A percentile compares a stretch with the other conserved stretches of the same genome.
These are phyloP conservation scores for Malassezia yamatoensis DNA, from an alignment of 1,284 basidiomycete genomes.

Conservation along the genomic window DNA sequence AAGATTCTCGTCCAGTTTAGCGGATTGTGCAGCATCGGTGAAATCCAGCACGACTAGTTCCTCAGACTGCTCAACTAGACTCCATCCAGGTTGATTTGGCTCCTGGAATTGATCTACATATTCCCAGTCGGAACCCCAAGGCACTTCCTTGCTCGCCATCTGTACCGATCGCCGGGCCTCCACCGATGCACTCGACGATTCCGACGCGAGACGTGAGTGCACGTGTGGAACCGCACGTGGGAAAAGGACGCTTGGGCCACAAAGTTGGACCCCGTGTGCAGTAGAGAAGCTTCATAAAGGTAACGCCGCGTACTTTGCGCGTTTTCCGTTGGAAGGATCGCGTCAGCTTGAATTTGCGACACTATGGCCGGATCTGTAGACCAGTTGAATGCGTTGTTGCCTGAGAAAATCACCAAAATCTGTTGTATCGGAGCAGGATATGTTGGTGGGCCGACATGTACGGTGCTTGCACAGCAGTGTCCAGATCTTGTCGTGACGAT, in stretches of 20 bases:
- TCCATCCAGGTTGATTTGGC: slow-evolving; percentile 4
- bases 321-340: neutral
- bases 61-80: slow-evolving; percentile 6
- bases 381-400: neutral
- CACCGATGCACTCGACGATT: too few relatives aligned
- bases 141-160: too few relatives aligned
- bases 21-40: neutral
- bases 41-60: slow-evolving; percentile 11
- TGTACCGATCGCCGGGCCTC: too few relatives aligned
- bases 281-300: neutral
- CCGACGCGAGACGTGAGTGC: too few relatives aligned
- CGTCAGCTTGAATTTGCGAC: too few relatives aligned
- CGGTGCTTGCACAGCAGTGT: slow-evolving; percentile 87
- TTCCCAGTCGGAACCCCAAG: neutral
- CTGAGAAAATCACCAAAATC: slow-evolving; percentile 27
- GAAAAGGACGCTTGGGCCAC: too few relatives aligned
- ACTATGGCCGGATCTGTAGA: neutral
- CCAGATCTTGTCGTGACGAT: slow-evolving; percentile 91
- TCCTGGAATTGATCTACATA: slow-evolving; percentile 1
- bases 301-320: neutral
- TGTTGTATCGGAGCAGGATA: slow-evolving; percentile 77
- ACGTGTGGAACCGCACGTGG: too few relatives aligned
- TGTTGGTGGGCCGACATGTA: slow-evolving; percentile 70
- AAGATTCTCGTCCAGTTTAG: neutral
- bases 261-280: too few relatives aligned